phyloP scores from a whole-genome alignment of 345 rosid species.

The Brassica napus region Da-Ae NC_063450.1:43431001-43431500 shows the following conservation, averaged over 20 bases:
- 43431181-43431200: constrained; percentile 13
- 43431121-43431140: constrained; percentile 2
- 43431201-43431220: constrained; percentile 26
- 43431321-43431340: background rate
- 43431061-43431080: background rate
- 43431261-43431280: background rate
- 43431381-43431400: background rate
- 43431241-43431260: background rate
- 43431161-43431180: constrained; percentile 20
- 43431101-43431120: constrained; percentile 34
- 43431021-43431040: background rate
- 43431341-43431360: background rate
- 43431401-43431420: background rate
- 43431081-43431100: constrained; percentile 13
- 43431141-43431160: constrained; percentile 6
- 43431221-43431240: constrained; percentile 17
- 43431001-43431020: background rate
- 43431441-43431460: background rate
- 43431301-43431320: background rate
- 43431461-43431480: background rate
- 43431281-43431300: background rate
- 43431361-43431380: background rate
- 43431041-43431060: background rate
- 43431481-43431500: background rate
- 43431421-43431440: background rate